Base-by-base conservation (phyloP, 2,329 filamentous ascomycete species). In the Fusarium agapanthi region DNA sequence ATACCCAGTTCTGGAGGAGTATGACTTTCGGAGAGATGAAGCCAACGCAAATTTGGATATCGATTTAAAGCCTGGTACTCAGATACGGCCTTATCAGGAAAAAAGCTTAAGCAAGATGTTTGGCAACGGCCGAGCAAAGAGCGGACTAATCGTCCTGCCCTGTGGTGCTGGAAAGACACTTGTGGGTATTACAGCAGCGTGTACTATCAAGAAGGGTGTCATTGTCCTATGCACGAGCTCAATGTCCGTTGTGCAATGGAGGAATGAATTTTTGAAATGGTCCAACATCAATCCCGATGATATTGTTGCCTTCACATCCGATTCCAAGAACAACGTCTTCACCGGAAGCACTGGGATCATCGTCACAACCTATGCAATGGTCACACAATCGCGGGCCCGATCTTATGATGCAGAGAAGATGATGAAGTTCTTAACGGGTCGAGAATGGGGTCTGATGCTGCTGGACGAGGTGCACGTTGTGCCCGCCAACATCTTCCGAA, bases 41-140 rank as follows among this genome's bases (percentile, higher is more conserved):
- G 88, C 90, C 75, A 99, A 98, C 78, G 90, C 95, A 2, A 97
- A 94, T 56, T 86, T 99, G 40, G 95, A 98, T 64, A 99, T 99
- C 75, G 95, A 98, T 80, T 86, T 98, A 54, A 93, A 93, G 76
- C 95, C 95, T 1, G 91, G 92, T 63, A 95, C 95, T 1, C 93
- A 95, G 78, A 98, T 98, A 80, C 91, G 95, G 80, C 85, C 97
- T 69, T 99, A 99, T 77, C 96, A 99, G 80, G 96, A 99, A 82
- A 97, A 98, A 84, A 97, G 95, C 74, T 86, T 99, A 15, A 97
- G 94, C 84, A 99, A 99, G 82, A 99, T 99, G 96, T 99, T 99
- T 80, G 95, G 96, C 79, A 99, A 99, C 79, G 95, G 95, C 55
- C 92, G 96, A 82, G 96, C 96, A 20, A 96, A 97, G 84, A 98